Percentiles rank a stretch among this genome's conserved stretches.
Evolutionary conservation across 352 stramenopile genomes (phyloP).

Genomic region (Globisporangium spiculum): DNA sequence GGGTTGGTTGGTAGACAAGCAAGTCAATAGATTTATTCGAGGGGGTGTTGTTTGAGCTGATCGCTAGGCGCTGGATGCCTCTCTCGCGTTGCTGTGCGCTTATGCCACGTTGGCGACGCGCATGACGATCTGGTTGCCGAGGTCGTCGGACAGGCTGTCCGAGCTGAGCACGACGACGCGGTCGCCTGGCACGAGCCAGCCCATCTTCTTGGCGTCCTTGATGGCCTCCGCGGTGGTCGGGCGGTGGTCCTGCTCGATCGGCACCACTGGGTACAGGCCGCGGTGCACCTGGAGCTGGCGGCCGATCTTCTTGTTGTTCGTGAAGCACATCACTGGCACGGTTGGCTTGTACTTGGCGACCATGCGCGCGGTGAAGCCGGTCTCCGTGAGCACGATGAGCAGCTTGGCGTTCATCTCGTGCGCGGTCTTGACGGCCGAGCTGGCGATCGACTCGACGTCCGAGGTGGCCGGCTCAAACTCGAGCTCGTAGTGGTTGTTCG

Average conservation of each 20-base stretch:
- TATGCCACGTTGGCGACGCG: conserved; percentile 78
- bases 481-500: conserved; percentile 53
- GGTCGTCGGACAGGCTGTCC: conserved; percentile 75
- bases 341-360: conserved; percentile 90
- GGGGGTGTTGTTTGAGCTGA: background rate
- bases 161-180: conserved; percentile 87
- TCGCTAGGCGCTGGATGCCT: background rate
- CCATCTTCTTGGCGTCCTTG: conserved; percentile 87
- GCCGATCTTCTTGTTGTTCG: conserved; percentile 82
- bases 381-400: conserved; percentile 83
- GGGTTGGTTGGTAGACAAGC: conserved; percentile 6
- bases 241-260: conserved; percentile 49
- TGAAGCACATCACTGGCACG: conserved; percentile 92
- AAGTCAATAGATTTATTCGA: conserved; percentile 12
- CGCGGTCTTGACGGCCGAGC: conserved; percentile 82
- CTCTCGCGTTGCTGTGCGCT: conserved; percentile 11
- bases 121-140: conserved; percentile 83
- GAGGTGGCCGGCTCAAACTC: conserved; percentile 59
- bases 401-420: conserved; percentile 84
- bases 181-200: conserved; percentile 87
- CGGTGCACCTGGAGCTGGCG: conserved; percentile 91
- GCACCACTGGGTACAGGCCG: conserved; percentile 71
- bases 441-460: conserved; percentile 83
- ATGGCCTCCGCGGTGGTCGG: conserved; percentile 86
- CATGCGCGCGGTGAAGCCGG: conserved; percentile 76